Conservation (phyloP, 768 basidiomycete genomes). For the Tylopilus sp. region DNA sequence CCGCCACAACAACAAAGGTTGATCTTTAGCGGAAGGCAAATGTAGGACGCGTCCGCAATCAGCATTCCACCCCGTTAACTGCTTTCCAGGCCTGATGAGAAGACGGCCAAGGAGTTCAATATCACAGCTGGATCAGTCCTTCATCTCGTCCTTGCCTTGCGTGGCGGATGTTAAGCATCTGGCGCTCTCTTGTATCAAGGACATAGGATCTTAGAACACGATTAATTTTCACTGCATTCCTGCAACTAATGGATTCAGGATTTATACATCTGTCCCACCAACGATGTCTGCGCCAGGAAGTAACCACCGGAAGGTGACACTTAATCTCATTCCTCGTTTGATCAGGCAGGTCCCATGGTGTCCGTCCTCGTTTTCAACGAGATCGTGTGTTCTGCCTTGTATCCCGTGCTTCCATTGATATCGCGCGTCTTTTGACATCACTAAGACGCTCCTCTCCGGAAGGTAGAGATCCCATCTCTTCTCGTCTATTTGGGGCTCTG, state of each 20-base stretch:
- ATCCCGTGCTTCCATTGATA: slow-evolving; percentile 92
- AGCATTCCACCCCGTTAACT: background rate
- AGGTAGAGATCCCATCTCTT: slow-evolving; percentile 56
- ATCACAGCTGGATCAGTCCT: slow-evolving; percentile 83
- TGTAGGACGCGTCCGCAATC: slow-evolving; percentile 50
- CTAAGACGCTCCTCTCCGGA: slow-evolving; percentile 70
- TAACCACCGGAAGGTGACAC: slow-evolving; percentile 86
- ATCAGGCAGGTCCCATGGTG: slow-evolving; percentile 37
- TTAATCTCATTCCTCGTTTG: slow-evolving; percentile 57
- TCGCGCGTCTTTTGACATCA: slow-evolving; percentile 77
- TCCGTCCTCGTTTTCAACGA: slow-evolving; percentile 41
- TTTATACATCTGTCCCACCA: slow-evolving; percentile 42
- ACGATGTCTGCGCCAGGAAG: slow-evolving; percentile 81
- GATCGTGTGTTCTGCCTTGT: slow-evolving; percentile 54
- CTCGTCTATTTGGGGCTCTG: background rate
- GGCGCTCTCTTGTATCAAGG: slow-evolving; percentile 11
- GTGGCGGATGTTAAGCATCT: slow-evolving; percentile 66
- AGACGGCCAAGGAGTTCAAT: slow-evolving; percentile 81
- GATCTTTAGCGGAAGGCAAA: slow-evolving; percentile 89
- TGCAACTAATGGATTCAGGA: slow-evolving; percentile 10
- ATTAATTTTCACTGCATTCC: slow-evolving; percentile 23
- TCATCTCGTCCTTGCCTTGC: slow-evolving; percentile 92
- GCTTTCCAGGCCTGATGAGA: slow-evolving; percentile 76
- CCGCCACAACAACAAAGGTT: slow-evolving; percentile 94
- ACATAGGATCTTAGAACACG: slow-evolving; percentile 27